phyloP scores from a whole-genome alignment of 371 early-diverging fungal genomes.

The Mucor lusitanicus region DNA sequence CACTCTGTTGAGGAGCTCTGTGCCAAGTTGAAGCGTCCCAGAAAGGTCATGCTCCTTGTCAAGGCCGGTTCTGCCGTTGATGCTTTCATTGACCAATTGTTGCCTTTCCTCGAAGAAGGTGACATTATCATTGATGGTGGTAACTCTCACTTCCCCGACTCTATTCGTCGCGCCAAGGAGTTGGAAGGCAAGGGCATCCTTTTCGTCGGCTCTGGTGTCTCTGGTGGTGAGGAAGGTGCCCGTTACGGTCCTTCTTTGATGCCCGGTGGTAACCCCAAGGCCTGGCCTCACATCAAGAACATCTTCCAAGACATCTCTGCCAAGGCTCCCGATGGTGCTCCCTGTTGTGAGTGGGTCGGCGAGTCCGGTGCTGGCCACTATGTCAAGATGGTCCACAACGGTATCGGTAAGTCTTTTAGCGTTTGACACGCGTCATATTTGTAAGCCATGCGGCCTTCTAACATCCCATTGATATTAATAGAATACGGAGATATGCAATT shows the following conservation, averaged over 20 bases:
- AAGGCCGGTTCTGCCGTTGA: constrained; percentile 98
- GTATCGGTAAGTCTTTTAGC: constrained; percentile 67
- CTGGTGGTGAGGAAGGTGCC: constrained; percentile 99
- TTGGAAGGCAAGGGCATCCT: constrained; percentile 88
- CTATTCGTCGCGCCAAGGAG: constrained; percentile 88
- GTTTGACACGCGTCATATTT: background rate
- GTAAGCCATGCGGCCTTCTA: background rate
- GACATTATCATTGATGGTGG: constrained; percentile 99
- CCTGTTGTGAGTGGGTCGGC: constrained; percentile 99
- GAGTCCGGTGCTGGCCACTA: constrained; percentile 98
- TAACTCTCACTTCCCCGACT: constrained; percentile 98
- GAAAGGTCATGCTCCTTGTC: constrained; percentile 97
- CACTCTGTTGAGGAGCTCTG: constrained; percentile 93
- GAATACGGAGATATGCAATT: constrained; percentile 99
- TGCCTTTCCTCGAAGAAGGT: constrained; percentile 84
- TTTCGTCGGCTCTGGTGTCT: constrained; percentile 98
- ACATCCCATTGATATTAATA: background rate
- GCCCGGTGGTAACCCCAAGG: constrained; percentile 96
- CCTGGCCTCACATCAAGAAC: constrained; percentile 91
- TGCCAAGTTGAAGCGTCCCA: constrained; percentile 89
- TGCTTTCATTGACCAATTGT: constrained; percentile 88
- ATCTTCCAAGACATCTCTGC: constrained; percentile 97
- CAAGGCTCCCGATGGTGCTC: constrained; percentile 81
- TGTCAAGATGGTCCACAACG: constrained; percentile 99
- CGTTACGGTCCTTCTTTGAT: constrained; percentile 98